Evolutionary conservation across 1,284 basidiomycete species (phyloP).

Genomic region (Gomphus bonarii): DNA sequence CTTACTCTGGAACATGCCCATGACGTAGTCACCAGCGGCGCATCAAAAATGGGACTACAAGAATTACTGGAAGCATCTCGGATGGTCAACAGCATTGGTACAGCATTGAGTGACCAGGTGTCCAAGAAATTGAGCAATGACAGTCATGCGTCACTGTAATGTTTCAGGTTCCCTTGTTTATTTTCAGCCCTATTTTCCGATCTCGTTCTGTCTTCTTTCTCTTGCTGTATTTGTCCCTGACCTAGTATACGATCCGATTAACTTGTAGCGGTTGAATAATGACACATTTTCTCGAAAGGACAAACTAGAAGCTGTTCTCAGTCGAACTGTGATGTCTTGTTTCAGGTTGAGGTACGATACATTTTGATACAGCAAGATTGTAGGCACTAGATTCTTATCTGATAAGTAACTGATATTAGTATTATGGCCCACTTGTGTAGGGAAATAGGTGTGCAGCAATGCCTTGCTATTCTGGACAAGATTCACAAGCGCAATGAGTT

Average conservation of each 20-base stretch:
- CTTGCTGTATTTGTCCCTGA: not conserved
- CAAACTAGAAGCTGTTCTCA: no score
- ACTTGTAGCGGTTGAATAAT: not conserved
- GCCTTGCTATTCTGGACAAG: no score
- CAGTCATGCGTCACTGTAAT: not conserved
- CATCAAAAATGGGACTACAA: conserved; percentile 1
- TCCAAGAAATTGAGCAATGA: conserved; percentile 3
- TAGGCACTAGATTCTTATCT: no score
- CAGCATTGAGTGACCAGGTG: conserved; percentile 1
- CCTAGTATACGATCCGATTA: no score
- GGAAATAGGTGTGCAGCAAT: no score
- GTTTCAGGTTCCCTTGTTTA: not conserved
- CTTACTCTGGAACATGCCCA: conserved; percentile 8
- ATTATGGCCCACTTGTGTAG: no score
- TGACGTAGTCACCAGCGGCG: not conserved
- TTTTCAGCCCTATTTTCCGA: not conserved
- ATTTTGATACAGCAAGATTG: no score
- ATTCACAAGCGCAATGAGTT: no score
- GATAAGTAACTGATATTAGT: no score
- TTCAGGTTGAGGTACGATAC: no score
- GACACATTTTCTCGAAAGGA: no score
- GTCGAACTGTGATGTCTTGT: no score
- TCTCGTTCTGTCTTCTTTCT: not conserved
- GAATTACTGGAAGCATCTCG: conserved; percentile 3
- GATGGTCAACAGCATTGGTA: conserved; percentile 1